These are phyloP conservation scores for Mycena maculata DNA, from an alignment of 768 basidiomycete species.

Conservation along the genomic window DNA sequence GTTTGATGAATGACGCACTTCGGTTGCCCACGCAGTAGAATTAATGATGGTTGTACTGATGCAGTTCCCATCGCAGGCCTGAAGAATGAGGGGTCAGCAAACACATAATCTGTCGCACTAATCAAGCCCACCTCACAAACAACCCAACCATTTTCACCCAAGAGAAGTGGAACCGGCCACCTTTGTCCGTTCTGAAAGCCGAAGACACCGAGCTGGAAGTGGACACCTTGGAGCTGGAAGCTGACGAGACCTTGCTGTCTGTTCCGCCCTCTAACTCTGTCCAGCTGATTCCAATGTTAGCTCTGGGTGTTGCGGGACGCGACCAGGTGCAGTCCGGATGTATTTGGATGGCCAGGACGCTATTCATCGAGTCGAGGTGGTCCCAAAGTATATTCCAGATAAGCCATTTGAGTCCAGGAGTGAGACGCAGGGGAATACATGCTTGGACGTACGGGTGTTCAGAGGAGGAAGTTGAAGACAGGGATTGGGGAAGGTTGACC, in stretches of 20 bases:
- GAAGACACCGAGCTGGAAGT: too few species aligned
- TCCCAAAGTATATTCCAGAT: too few species aligned
- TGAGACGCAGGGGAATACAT: too few species aligned
- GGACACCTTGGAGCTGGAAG: too few species aligned
- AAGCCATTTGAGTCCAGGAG: too few species aligned
- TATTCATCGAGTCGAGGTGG: constrained; percentile 34
- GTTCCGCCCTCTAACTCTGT: constrained; percentile 24
- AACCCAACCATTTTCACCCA: constrained; percentile 31
- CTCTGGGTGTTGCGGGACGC: not conserved
- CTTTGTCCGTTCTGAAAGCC: too few species aligned
- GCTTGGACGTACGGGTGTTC: too few species aligned
- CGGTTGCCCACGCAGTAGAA: constrained; percentile 19
- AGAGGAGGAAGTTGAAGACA: too few species aligned
- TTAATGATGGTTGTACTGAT: constrained; percentile 30
- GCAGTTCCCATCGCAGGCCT: constrained; percentile 33
- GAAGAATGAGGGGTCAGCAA: not conserved
- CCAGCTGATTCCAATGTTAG: constrained; percentile 12
- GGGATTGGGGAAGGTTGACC: too few species aligned
- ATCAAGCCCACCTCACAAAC: constrained; percentile 28
- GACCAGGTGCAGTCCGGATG: constrained; percentile 19
- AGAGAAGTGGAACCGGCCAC: constrained; percentile 34
- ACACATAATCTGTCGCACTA: too few species aligned
- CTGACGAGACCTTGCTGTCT: too few species aligned
- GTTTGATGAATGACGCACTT: not conserved
- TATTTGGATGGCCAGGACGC: constrained; percentile 27